phyloP scores from a whole-genome alignment of 1,139 yeast genomes.

The Pichia norvegensis region DNA sequence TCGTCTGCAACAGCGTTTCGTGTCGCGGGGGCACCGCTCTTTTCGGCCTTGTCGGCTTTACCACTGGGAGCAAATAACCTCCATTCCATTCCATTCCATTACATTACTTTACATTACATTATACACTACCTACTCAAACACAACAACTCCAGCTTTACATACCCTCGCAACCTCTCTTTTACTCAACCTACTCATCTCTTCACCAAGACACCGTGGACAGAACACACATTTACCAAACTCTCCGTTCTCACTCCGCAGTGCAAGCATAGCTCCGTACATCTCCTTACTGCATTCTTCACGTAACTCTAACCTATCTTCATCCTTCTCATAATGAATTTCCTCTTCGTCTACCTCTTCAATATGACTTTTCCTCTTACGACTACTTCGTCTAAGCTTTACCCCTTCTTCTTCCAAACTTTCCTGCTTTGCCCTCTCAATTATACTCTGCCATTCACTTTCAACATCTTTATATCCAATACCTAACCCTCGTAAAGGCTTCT shows the following conservation, averaged over 20 bases:
- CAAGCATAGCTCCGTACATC: background rate
- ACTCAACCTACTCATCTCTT: constrained; percentile 2
- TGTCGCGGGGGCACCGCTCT: too few species aligned
- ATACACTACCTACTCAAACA: background rate
- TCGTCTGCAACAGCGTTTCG: too few species aligned
- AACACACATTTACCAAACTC: constrained; percentile 10
- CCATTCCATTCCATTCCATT: too few species aligned
- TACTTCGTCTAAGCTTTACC: constrained; percentile 2
- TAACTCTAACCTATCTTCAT: background rate
- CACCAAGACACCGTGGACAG: constrained; percentile 9
- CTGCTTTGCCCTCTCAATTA: background rate
- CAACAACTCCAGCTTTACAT: background rate
- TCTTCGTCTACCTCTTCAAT: background rate
- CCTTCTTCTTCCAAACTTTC: background rate
- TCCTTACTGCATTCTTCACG: constrained; percentile 1
- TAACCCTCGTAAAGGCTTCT: constrained; percentile 4
- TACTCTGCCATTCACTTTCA: constrained; percentile 5
- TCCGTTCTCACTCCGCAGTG: constrained; percentile 4
- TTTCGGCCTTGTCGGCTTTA: background rate
- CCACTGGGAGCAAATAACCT: too few species aligned
- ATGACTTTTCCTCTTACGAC: background rate
- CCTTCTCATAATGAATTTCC: background rate
- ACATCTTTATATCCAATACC: constrained; percentile 7
- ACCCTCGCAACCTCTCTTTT: background rate
- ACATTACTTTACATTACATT: too few species aligned